Evolutionary conservation across 768 basidiomycete genomes (phyloP).

Genomic region (Macrolepiota fuliginosa): DNA sequence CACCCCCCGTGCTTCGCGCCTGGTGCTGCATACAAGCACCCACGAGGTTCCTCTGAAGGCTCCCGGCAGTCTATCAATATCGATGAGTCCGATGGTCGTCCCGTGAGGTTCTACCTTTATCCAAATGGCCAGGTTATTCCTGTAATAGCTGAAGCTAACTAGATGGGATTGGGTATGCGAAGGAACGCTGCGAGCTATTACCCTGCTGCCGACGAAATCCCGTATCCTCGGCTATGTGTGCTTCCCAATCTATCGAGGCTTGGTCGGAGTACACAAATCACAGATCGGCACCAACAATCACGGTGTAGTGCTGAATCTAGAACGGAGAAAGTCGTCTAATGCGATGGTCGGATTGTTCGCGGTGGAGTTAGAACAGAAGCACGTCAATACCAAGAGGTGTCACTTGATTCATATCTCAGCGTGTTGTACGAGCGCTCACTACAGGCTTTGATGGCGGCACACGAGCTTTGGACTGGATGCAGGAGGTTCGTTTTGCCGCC

Average conservation of each 20-base stretch:
- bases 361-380: neutral
- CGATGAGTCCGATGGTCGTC: neutral
- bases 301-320: neutral
- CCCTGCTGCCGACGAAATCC: conserved; percentile 7
- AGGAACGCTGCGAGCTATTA: neutral
- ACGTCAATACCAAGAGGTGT: neutral
- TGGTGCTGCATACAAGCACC: neutral
- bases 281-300: neutral
- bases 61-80: neutral
- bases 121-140: neutral
- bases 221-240: neutral
- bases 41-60: neutral
- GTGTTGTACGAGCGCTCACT: neutral
- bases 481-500: neutral
- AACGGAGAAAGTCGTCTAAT: neutral
- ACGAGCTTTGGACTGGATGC: neutral
- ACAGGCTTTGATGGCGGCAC: neutral
- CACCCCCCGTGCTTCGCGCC: neutral
- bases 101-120: neutral
- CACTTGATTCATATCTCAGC: neutral
- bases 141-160: neutral
- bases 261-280: neutral
- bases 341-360: neutral
- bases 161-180: neutral
- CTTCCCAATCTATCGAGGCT: conserved; percentile 2